These are phyloP conservation scores for Dictyostelium firmibasis DNA, from an alignment of 78 protist genomes.

Conservation along the genomic window DNA sequence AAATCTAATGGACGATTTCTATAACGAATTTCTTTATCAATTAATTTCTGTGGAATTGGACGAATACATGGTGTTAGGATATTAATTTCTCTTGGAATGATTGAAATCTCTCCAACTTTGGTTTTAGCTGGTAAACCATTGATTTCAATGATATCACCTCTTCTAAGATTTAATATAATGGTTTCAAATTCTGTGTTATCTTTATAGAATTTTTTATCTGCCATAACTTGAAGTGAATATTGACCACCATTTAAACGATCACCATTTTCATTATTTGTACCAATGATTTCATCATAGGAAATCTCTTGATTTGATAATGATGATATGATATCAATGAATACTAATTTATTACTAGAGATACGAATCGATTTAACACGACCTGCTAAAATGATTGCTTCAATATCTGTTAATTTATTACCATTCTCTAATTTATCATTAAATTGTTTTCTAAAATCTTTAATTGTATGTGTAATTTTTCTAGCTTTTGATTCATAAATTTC, in stretches of 20 bases:
- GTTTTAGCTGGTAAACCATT: slow-evolving; percentile 83
- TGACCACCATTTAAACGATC: slow-evolving; percentile 76
- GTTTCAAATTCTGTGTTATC: background rate
- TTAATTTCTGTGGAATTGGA: slow-evolving; percentile 88
- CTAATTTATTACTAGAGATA: slow-evolving; percentile 36
- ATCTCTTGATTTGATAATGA: slow-evolving; percentile 71
- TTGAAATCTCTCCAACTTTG: slow-evolving; percentile 97
- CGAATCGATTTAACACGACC: slow-evolving; percentile 82
- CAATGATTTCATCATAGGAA: background rate
- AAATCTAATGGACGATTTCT: slow-evolving; percentile 98
- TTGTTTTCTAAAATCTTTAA: slow-evolving; percentile 1
- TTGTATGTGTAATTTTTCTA: slow-evolving; percentile 10
- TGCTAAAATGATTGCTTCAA: background rate
- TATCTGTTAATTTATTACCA: slow-evolving; percentile 22
- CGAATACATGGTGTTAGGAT: slow-evolving; percentile 98
- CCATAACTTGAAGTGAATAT: slow-evolving; percentile 91
- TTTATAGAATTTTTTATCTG: slow-evolving; percentile 49
- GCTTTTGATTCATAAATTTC: slow-evolving; percentile 21
- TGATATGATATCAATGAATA: slow-evolving; percentile 49
- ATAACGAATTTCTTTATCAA: slow-evolving; percentile 71
- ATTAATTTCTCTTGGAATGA: slow-evolving; percentile 86
- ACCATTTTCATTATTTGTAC: background rate
- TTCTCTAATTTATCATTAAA: background rate
- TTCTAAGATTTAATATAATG: slow-evolving; percentile 62
- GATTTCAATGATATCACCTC: slow-evolving; percentile 98